These are phyloP conservation scores for Arachnomyces sp. DNA, from an alignment of 2,329 filamentous ascomycete genomes.

Conservation along the genomic window DNA sequence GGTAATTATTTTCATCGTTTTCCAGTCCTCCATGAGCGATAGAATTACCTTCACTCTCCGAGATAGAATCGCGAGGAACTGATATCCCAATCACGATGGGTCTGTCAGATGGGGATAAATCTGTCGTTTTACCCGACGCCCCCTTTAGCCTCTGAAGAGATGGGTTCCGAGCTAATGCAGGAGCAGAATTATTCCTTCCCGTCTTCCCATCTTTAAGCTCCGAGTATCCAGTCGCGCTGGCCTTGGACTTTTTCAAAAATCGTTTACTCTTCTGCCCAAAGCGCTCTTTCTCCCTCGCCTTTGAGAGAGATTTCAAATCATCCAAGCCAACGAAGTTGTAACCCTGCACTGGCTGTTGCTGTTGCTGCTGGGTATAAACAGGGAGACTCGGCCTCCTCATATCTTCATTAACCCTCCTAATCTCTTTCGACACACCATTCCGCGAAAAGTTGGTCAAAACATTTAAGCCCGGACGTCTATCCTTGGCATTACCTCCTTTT, in stretches of 20 bases:
- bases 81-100: constrained; percentile 40
- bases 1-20: constrained; percentile 10
- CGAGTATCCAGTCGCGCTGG: constrained; percentile 14
- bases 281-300: constrained; percentile 26
- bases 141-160: constrained; percentile 11
- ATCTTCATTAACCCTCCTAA: constrained; percentile 9
- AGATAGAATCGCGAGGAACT: constrained; percentile 24
- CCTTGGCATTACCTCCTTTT: constrained; percentile 16
- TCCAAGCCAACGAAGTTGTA: constrained; percentile 27
- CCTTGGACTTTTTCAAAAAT: constrained; percentile 13
- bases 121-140: constrained; percentile 22
- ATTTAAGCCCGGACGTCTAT: constrained; percentile 32
- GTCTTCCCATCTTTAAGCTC: constrained; percentile 14
- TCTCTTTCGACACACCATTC: constrained; percentile 3
- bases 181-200: constrained; percentile 4
- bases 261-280: constrained; percentile 16
- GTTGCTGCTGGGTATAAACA: constrained; percentile 2
- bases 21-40: constrained; percentile 9
- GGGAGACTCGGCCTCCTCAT: constrained; percentile 8
- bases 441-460: constrained; percentile 34
- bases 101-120: constrained; percentile 37
- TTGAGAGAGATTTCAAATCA: constrained; percentile 29
- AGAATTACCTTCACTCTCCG: constrained; percentile 17
- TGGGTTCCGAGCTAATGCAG: constrained; percentile 6
- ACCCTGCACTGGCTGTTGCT: not conserved